Base-by-base conservation (phyloP, 2,329 filamentous ascomycete genomes). In the Colletotrichum theobromicola region DNA sequence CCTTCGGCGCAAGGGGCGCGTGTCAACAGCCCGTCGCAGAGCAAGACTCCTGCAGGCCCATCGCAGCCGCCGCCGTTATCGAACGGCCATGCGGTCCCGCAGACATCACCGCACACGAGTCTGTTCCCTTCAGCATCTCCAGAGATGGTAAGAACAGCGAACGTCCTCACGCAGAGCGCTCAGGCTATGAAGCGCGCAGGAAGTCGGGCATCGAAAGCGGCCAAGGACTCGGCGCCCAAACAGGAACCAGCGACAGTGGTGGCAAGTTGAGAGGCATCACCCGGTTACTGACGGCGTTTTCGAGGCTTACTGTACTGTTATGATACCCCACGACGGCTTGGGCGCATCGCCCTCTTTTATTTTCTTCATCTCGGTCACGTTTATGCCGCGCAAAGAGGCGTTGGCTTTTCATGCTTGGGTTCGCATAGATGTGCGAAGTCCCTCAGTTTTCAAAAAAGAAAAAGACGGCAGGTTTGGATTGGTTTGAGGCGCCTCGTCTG, bases 1-100 rank as follows among this genome's bases (percentile, higher is more conserved):
- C 84, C 74, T 76, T 84, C 50, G 42, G 75, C 70, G 30, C 64
- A 69, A 4, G 79, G 77, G 16, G 69, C 55, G 13, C 70, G 57
- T 2, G 62, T 50, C 62, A 57, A 58, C 71, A 57, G 53, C 61
- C 69, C 76, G 58, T 77, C 65, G 61, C 62, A 64, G 58, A 76
- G 76, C 18, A 67, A 76, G 34, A 21, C 64, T 53, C 28, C 61
- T 37, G 62, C 70, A 57, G 73, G 70, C n/a, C 67, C 67, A 4
- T 76, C 70, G 18, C 61, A 70, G 13, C 57, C 69, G 16, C 42
- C 67, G 37, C 46, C 66, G 35, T 28, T 74, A 35, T 53, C 75
- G 18, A 76, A 76, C 34, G 75, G 75, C 1, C 67, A 76, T 26
- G 26, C 50, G 18, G 26, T 53, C 16, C 15, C 58, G n/a, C 72